Evolutionary conservation across 1,139 yeast genomes (phyloP).

Genomic region (Blastobotrys niveus): DNA sequence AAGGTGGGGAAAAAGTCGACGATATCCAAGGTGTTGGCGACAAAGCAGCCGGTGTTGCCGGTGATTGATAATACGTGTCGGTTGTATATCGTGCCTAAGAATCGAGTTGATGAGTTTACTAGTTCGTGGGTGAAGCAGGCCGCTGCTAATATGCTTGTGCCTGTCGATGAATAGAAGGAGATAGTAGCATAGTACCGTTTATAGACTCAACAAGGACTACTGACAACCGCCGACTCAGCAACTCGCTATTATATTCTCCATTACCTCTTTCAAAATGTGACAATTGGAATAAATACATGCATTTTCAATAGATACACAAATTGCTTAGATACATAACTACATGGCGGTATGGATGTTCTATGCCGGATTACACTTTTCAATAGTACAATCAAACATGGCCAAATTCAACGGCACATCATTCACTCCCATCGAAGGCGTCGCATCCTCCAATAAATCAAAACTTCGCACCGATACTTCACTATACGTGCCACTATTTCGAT

Average conservation of each 20-base stretch:
- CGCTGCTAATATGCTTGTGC: conserved; percentile 15
- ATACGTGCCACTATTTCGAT: conserved; percentile 32
- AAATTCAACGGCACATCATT: conserved; percentile 69
- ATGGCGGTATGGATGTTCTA: no score
- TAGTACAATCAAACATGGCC: conserved; percentile 67
- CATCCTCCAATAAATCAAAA: conserved; percentile 67
- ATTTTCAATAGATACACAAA: no score
- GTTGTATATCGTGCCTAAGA: conserved; percentile 75
- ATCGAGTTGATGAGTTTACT: conserved; percentile 60
- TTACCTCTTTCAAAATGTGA: no score
- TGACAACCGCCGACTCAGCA: not conserved
- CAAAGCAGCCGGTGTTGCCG: conserved; percentile 63
- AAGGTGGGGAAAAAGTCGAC: conserved; percentile 77
- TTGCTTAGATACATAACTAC: no score
- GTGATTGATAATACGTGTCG: conserved; percentile 70
- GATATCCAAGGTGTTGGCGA: conserved; percentile 57
- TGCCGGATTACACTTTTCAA: conserved; percentile 70
- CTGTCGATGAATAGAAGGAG: no score
- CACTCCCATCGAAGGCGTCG: conserved; percentile 44
- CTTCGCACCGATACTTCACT: conserved; percentile 39
- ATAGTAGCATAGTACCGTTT: no score
- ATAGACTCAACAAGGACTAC: no score
- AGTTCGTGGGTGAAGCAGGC: conserved; percentile 57
- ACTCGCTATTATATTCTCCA: not conserved
- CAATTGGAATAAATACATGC: no score